Evolutionary conservation across 2,329 filamentous ascomycete genomes (phyloP).

Genomic region (Fusarium brevicatenulatum): DNA sequence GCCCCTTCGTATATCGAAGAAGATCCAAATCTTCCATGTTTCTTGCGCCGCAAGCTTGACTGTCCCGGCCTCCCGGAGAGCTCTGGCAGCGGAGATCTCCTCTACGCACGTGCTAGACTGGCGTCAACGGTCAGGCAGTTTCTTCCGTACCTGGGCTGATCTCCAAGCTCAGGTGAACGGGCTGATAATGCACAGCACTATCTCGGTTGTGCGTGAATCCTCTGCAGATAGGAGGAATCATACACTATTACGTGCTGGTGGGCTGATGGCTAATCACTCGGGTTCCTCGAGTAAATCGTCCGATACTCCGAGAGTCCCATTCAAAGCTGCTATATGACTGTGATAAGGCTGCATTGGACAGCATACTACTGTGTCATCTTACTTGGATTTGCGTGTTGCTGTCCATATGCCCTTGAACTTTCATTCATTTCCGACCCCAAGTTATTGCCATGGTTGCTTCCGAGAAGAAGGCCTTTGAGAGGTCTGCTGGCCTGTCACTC

Average conservation of each 20-base stretch:
- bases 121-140: background rate
- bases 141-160: background rate
- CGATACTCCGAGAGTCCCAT: background rate
- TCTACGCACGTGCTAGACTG: background rate
- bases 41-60: background rate
- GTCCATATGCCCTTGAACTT: background rate
- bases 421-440: conserved; percentile 9
- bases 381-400: background rate
- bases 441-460: background rate
- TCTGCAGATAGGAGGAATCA: background rate
- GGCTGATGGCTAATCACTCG: background rate
- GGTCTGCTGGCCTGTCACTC: conserved; percentile 22
- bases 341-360: background rate
- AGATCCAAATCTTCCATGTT: background rate
- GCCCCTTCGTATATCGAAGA: background rate
- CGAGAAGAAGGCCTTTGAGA: background rate
- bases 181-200: conserved; percentile 1
- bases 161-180: background rate
- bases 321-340: conserved; percentile 12
- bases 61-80: background rate
- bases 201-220: background rate
- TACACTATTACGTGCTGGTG: conserved; percentile 5
- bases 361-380: background rate
- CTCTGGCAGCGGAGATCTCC: background rate
- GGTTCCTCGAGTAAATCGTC: background rate